Evolutionary conservation across 306 rosid species (phyloP).

Genomic region (Bauhinia variegata): DNA sequence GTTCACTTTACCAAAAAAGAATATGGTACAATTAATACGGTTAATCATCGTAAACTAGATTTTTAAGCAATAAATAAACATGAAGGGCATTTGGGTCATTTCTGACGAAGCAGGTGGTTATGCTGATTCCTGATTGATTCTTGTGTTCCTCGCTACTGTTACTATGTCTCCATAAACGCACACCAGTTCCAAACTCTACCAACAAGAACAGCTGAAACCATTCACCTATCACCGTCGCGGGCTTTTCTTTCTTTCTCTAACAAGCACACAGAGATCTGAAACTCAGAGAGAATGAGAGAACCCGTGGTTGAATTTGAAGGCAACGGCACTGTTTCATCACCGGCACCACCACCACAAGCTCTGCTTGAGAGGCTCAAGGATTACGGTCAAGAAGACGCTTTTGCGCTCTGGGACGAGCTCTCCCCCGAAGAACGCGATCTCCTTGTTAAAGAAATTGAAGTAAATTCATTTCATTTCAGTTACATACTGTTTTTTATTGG

Average conservation of each 20-base stretch:
- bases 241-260: neutral
- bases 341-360: constrained; percentile 66
- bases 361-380: constrained; percentile 92
- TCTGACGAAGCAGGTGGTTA: constrained; percentile 24
- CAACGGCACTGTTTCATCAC: constrained; percentile 45
- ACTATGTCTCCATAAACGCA: constrained; percentile 24
- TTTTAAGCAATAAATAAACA: neutral
- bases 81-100: constrained; percentile 40
- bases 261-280: constrained; percentile 27
- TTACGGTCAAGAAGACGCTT: constrained; percentile 93
- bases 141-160: constrained; percentile 55
- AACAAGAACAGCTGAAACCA: constrained; percentile 13
- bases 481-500: neutral
- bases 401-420: constrained; percentile 93
- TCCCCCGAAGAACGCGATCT: constrained; percentile 75
- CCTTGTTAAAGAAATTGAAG: constrained; percentile 88
- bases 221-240: constrained; percentile 1
- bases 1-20: too few species aligned
- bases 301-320: constrained; percentile 49
- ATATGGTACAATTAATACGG: too few species aligned
- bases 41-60: neutral
- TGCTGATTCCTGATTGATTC: constrained; percentile 56
- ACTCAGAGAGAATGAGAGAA: constrained; percentile 45
- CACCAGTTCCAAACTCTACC: constrained; percentile 23
- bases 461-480: constrained; percentile 21